Evolutionary conservation across 192 early-diverging fungal species (phyloP).

Genomic region (Coemansia sp.): DNA sequence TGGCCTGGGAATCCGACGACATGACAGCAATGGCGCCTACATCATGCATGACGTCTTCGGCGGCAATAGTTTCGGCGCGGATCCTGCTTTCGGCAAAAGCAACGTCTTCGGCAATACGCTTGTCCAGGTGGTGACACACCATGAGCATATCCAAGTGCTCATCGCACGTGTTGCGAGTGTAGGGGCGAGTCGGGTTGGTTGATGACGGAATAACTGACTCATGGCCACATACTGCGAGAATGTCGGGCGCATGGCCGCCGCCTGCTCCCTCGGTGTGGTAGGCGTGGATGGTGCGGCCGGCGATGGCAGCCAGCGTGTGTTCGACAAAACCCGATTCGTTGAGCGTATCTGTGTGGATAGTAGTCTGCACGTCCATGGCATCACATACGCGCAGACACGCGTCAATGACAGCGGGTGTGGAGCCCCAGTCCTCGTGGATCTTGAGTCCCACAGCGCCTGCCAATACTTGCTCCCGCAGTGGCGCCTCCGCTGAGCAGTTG

Average conservation of each 20-base stretch:
- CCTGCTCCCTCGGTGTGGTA: conserved; percentile 98
- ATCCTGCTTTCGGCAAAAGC: conserved; percentile 97
- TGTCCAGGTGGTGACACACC: conserved; percentile 97
- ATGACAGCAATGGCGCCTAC: conserved; percentile 95
- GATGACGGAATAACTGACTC: conserved; percentile 91
- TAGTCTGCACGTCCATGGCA: conserved; percentile 83
- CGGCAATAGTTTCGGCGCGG: conserved; percentile 95
- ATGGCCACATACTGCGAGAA: conserved; percentile 76
- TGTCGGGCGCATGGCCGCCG: conserved; percentile 91
- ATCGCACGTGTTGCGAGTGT: conserved; percentile 92
- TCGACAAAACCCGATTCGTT: conserved; percentile 99
- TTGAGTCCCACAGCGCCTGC: conserved; percentile 90
- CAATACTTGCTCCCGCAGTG: conserved; percentile 80
- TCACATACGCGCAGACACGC: conserved; percentile 86
- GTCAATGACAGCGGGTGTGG: conserved; percentile 94
- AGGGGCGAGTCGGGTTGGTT: conserved; percentile 97
- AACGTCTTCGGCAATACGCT: conserved; percentile 93
- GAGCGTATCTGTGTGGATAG: conserved; percentile 96
- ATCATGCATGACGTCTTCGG: conserved; percentile 96
- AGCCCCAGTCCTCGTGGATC: conserved; percentile 97
- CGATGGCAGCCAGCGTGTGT: conserved; percentile 86
- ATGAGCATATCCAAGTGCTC: conserved; percentile 99
- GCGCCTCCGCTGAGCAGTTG: conserved; percentile 70
- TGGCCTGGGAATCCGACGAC: conserved; percentile 92
- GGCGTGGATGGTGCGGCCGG: conserved; percentile 90